Percentiles rank a stretch among this genome's conserved stretches.
phyloP scores from a whole-genome alignment of 768 basidiomycete species.

The Mycena metata region DNA sequence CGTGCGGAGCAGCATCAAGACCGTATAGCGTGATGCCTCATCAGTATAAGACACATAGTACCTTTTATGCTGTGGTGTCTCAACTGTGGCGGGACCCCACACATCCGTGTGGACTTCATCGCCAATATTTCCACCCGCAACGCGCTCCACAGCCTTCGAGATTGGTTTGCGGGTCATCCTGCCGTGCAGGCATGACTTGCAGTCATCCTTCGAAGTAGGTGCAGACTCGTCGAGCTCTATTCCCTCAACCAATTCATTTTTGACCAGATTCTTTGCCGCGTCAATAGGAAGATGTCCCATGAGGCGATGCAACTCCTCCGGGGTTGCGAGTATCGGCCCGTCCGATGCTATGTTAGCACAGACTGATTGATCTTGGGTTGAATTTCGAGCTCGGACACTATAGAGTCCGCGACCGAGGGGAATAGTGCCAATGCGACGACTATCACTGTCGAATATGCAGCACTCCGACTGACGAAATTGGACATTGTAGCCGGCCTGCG shows the following conservation, averaged over 20 bases:
- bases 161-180: slow-evolving; percentile 46
- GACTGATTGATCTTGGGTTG: background rate
- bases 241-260: slow-evolving; percentile 43
- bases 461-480: slow-evolving; percentile 42
- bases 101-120: slow-evolving; percentile 52
- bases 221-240: slow-evolving; percentile 41
- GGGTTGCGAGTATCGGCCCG: too few species aligned
- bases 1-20: slow-evolving; percentile 40
- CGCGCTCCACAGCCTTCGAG: slow-evolving; percentile 37
- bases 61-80: slow-evolving; percentile 35
- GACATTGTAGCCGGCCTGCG: slow-evolving; percentile 41
- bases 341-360: slow-evolving; percentile 1
- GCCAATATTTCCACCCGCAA: slow-evolving; percentile 40
- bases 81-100: slow-evolving; percentile 49
- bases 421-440: too few species aligned
- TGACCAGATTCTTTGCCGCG: slow-evolving; percentile 42
- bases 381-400: background rate
- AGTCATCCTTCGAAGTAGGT: slow-evolving; percentile 35
- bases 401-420: slow-evolving; percentile 13
- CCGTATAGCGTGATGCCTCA: slow-evolving; percentile 44
- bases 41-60: slow-evolving; percentile 53
- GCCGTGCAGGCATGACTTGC: slow-evolving; percentile 47
- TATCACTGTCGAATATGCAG: too few species aligned
- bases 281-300: slow-evolving; percentile 45
- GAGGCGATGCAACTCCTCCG: slow-evolving; percentile 42